phyloP scores from a whole-genome alignment of 148 eudicot species.

The Amaranthus cruentus region DNA sequence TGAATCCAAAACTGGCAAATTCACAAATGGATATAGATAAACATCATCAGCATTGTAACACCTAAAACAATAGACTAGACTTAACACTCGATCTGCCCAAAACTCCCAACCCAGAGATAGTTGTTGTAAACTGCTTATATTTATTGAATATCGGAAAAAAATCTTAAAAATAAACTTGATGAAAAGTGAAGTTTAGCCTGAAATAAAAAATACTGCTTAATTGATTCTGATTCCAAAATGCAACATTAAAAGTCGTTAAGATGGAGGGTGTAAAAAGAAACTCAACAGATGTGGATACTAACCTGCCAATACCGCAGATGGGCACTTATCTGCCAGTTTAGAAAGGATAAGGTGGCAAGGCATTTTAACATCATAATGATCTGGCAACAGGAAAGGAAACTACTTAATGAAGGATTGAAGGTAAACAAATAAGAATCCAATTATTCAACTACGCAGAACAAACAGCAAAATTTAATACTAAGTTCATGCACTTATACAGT shows the following conservation, averaged over 20 bases:
- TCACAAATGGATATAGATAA: constrained; percentile 14
- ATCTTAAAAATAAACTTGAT: background rate
- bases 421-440: background rate
- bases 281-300: background rate
- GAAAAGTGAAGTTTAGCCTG: background rate
- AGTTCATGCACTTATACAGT: background rate
- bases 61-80: background rate
- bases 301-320: constrained; percentile 96
- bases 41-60: constrained; percentile 1
- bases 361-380: constrained; percentile 99
- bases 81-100: too few species aligned
- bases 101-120: background rate
- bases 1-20: constrained; percentile 76
- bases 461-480: background rate
- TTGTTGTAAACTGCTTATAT: background rate
- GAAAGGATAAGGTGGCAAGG: constrained; percentile 98
- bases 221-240: background rate
- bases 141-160: background rate
- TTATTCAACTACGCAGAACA: background rate
- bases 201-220: background rate
- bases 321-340: constrained; percentile 89
- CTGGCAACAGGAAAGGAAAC: constrained; percentile 34
- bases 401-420: background rate
- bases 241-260: too few species aligned
- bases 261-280: background rate